Evolutionary conservation across 371 early-diverging fungal species (phyloP), one percentile per base, ranked within the genome.

Genomic region (Batkoa obscura): DNA sequence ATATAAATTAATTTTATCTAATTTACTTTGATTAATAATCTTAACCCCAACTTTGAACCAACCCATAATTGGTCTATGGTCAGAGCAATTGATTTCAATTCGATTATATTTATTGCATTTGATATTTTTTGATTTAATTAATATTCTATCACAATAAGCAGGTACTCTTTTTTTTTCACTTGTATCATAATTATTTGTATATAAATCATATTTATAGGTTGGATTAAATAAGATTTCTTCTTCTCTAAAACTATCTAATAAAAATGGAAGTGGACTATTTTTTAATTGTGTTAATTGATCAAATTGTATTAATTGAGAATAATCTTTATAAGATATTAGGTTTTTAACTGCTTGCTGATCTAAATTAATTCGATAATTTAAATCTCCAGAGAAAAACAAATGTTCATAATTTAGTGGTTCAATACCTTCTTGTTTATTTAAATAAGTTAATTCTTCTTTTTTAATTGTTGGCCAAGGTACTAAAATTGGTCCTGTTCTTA

Each of bases 141-240:
- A 60, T 38, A 81, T 72, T n/a, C 91, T 75, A 66, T 90, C 91
- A 55, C 89, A 90, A 82, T 84, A 90, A 0, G 86, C 80, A 1
- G 89, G 89, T 0, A 80, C 72, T 1, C 89, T 73, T 62, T 75
- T 66, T 63, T 90, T 90, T 30, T 87, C 86, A 6, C 81, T 80
- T 1, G 79, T 71, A 58, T 90, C 91, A 60, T 84, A 90, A 1
- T 61, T 57, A 15, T 78, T 72, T 34, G 76, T 74, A 9, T 77
- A 76, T 1, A 69, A 67, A 58, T 88, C 79, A 59, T 86, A 88
- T 68, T 90, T 90, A 74, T 86, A 90, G 0, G 89, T 90, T 0
- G 91, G 91, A 1, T 78, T 75, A 65, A 88, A 90, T 10, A 56
- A 48, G 13, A 86, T 64, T 15, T 70, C 74, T 1, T 68, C 69